These are phyloP conservation scores for Podospora pseudoanserina DNA, from an alignment of 495 filamentous ascomycete species.

Conservation along the genomic window DNA sequence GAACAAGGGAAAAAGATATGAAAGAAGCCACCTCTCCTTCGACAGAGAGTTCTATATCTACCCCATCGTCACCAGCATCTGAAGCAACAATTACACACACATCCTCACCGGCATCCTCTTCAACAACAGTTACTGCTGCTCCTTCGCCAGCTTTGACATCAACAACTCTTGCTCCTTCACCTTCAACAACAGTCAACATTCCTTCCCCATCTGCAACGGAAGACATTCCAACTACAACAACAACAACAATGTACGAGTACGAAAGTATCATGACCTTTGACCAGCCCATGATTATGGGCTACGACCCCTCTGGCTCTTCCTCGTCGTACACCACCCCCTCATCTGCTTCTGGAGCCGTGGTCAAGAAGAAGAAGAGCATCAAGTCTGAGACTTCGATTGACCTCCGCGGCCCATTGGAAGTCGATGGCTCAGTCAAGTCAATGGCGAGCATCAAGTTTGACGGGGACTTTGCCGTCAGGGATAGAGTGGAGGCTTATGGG, in stretches of 20 bases:
- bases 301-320: constrained; percentile 15
- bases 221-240: background rate
- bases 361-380: constrained; percentile 34
- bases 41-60: constrained; percentile 5
- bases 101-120: background rate
- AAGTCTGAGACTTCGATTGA: constrained; percentile 30
- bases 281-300: constrained; percentile 17
- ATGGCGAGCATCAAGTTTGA: constrained; percentile 30
- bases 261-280: constrained; percentile 37
- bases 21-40: constrained; percentile 22
- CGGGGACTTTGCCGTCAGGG: constrained; percentile 34
- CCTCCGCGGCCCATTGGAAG: constrained; percentile 36
- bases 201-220: constrained; percentile 1
- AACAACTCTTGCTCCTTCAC: background rate
- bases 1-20: constrained; percentile 20
- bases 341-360: background rate
- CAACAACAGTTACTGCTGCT: constrained; percentile 6
- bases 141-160: constrained; percentile 3
- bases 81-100: background rate
- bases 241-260: constrained; percentile 34
- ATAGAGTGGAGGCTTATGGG: constrained; percentile 41
- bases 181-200: background rate
- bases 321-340: constrained; percentile 4
- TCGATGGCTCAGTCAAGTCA: constrained; percentile 40
- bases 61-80: constrained; percentile 8